These are phyloP conservation scores for Microcyclosporella mali DNA, from an alignment of 2,329 filamentous ascomycete species.

Conservation along the genomic window DNA sequence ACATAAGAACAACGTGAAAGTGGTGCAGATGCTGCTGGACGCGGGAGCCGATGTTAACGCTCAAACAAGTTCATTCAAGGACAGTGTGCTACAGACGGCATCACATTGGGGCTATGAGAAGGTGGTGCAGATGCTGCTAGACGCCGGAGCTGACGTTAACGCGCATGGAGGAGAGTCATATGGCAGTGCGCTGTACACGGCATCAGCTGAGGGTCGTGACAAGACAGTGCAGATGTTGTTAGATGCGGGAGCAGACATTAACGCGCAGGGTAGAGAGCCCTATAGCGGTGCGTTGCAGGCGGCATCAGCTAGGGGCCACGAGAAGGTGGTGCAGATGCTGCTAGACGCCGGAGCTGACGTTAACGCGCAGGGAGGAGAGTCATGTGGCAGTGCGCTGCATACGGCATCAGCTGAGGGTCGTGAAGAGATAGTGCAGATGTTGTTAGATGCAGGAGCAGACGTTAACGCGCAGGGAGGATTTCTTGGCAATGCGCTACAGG, in stretches of 20 bases:
- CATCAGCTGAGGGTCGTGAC: slow-evolving; percentile 1
- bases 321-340: not conserved
- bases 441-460: slow-evolving; percentile 14
- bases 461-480: slow-evolving; percentile 6
- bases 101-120: slow-evolving; percentile 3
- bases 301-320: not conserved
- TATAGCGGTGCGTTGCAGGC: not conserved
- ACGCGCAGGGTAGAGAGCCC: not conserved
- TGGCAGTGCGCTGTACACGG: slow-evolving; percentile 9
- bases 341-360: slow-evolving; percentile 12
- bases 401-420: not conserved
- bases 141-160: slow-evolving; percentile 8
- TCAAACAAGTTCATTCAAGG: not conserved
- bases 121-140: slow-evolving; percentile 15
- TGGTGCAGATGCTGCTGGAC: slow-evolving; percentile 14
- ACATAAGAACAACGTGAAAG: not conserved
- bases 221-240: slow-evolving; percentile 13
- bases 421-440: slow-evolving; percentile 12
- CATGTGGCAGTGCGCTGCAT: not conserved
- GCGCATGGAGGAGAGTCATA: slow-evolving; percentile 8
- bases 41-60: slow-evolving; percentile 13
- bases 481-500: not conserved
- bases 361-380: not conserved
- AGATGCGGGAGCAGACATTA: too few species aligned
- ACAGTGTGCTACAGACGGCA: not conserved